Evolutionary conservation across 495 filamentous ascomycete genomes (phyloP).

Genomic region (Hyaloscypha hepaticicola): DNA sequence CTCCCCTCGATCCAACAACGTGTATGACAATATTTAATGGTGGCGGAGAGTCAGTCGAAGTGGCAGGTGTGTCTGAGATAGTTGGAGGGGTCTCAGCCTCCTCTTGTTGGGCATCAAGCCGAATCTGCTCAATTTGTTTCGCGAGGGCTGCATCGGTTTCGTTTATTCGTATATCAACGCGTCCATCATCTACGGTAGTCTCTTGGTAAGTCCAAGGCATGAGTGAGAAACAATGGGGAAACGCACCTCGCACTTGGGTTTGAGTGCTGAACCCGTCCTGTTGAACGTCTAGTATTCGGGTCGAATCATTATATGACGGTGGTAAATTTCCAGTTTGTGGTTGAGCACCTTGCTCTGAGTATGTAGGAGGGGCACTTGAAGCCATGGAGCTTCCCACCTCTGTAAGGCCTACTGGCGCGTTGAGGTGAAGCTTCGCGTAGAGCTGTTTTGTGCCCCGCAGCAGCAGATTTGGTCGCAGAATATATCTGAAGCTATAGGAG

Average conservation of each 20-base stretch:
- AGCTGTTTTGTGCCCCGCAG: no score
- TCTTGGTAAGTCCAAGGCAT: neutral
- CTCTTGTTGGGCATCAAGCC: constrained; percentile 54
- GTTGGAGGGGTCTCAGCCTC: constrained; percentile 36
- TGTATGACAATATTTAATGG: constrained; percentile 62
- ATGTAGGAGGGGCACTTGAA: neutral
- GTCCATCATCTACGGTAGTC: constrained; percentile 16
- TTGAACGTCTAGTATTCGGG: constrained; percentile 41
- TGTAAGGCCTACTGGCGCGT: neutral
- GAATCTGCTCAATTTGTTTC: constrained; percentile 56
- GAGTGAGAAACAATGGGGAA: neutral
- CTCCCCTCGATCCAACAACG: constrained; percentile 60
- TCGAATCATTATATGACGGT: constrained; percentile 44
- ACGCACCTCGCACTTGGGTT: constrained; percentile 43
- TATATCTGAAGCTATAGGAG: no score
- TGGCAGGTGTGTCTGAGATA: neutral
- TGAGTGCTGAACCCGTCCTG: constrained; percentile 50
- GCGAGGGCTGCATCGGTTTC: constrained; percentile 43
- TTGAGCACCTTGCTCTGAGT: neutral
- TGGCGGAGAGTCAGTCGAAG: neutral
- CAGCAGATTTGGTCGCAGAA: no score
- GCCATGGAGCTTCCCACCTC: constrained; percentile 1
- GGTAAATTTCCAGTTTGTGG: constrained; percentile 29
- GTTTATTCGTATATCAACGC: constrained; percentile 15
- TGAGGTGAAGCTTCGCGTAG: neutral